These are phyloP conservation scores for Hypoxylon sp. DNA, from an alignment of 2,329 filamentous ascomycete species.

Conservation along the genomic window DNA sequence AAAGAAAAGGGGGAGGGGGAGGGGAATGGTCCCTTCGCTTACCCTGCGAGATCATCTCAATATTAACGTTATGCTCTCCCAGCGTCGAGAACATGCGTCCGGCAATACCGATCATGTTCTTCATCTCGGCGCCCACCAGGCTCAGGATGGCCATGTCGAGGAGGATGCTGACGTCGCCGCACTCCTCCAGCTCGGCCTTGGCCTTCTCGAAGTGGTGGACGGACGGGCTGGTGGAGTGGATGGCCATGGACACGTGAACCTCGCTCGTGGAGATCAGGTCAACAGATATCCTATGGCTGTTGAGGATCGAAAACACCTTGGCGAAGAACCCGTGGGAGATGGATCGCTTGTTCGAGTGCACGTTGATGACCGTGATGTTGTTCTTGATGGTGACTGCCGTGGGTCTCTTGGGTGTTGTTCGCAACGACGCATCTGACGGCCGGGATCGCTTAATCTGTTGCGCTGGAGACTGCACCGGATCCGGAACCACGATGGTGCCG, in stretches of 20 bases:
- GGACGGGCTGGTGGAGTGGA: slow-evolving; percentile 78
- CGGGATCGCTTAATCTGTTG: slow-evolving; percentile 66
- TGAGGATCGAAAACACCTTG: slow-evolving; percentile 89
- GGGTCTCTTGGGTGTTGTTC: slow-evolving; percentile 74
- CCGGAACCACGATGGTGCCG: slow-evolving; percentile 85
- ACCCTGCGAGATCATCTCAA: slow-evolving; percentile 99
- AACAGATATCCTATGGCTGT: slow-evolving; percentile 86
- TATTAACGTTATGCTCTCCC: slow-evolving; percentile 92
- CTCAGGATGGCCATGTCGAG: slow-evolving; percentile 95
- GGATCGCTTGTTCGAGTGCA: slow-evolving; percentile 96
- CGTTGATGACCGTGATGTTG: slow-evolving; percentile 95
- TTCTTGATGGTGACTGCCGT: slow-evolving; percentile 97
- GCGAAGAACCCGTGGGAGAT: slow-evolving; percentile 97
- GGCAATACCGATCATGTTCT: slow-evolving; percentile 94
- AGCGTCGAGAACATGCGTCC: slow-evolving; percentile 95
- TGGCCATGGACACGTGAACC: slow-evolving; percentile 96
- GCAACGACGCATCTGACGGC: slow-evolving; percentile 56
- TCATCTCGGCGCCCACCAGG: slow-evolving; percentile 93
- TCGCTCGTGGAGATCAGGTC: slow-evolving; percentile 97
- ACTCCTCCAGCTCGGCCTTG: slow-evolving; percentile 76
- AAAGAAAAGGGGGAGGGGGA: too few species aligned
- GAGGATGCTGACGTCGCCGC: slow-evolving; percentile 90
- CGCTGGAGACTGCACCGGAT: slow-evolving; percentile 63
- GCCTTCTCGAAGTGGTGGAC: slow-evolving; percentile 71
- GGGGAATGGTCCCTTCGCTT: too few species aligned